Evolutionary conservation across 139 green algal species (phyloP).

Genomic region (Dunaliella primolecta): DNA sequence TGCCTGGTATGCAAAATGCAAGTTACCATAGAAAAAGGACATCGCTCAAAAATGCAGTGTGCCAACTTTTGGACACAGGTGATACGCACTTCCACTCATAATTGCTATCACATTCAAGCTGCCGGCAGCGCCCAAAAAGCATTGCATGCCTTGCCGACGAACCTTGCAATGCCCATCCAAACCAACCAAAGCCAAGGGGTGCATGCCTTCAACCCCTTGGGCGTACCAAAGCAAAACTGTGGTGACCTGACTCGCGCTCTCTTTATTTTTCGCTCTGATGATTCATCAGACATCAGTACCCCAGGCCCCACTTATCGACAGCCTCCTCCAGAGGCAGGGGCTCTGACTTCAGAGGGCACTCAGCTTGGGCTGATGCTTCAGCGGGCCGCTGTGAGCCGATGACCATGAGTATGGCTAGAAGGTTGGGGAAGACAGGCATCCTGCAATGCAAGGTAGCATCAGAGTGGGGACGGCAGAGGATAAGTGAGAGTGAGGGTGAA

Average conservation of each 20-base stretch:
- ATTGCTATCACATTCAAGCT: too few species aligned
- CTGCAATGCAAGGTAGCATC: neutral
- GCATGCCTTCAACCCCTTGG: too few species aligned
- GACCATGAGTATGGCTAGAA: neutral
- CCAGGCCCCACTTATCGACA: neutral
- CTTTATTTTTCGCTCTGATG: neutral
- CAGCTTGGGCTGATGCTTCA: neutral
- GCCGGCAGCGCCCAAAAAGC: too few species aligned
- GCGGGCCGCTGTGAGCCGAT: neutral
- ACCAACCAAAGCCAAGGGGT: too few species aligned
- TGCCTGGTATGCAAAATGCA: too few species aligned
- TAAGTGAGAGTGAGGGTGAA: neutral
- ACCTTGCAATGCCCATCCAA: too few species aligned
- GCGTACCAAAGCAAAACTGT: too few species aligned
- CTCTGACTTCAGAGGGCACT: neutral
- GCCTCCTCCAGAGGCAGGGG: neutral
- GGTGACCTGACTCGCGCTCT: neutral
- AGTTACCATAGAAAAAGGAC: too few species aligned
- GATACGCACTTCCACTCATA: too few species aligned
- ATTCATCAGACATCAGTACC: neutral
- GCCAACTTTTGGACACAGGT: too few species aligned
- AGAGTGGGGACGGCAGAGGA: neutral
- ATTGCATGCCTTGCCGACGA: too few species aligned
- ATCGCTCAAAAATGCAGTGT: too few species aligned
- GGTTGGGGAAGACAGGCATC: neutral